Conservation (phyloP, 2,329 filamentous ascomycete species). For the Apiospora phragmitis region DNA sequence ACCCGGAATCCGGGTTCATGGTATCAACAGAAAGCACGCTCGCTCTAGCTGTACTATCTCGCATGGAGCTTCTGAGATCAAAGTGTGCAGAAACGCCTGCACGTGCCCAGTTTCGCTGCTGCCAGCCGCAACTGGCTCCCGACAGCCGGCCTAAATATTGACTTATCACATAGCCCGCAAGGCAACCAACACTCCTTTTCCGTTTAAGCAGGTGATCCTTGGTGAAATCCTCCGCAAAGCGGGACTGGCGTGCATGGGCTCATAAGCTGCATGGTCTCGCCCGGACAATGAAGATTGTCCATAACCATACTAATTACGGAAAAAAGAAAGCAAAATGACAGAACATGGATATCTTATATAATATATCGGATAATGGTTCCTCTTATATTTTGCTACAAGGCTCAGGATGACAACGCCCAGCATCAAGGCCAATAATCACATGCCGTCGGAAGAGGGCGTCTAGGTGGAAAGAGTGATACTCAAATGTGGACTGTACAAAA, state of each 20-base stretch:
- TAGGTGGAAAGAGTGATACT: neutral
- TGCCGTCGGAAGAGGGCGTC: neutral
- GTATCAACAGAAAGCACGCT: neutral
- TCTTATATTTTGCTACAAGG: neutral
- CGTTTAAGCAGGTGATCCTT: neutral
- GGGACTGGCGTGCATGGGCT: neutral
- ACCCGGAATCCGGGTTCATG: neutral
- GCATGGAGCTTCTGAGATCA: neutral
- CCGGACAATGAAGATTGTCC: neutral
- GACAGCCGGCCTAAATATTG: neutral
- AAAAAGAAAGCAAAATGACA: neutral
- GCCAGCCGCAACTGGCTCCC: neutral
- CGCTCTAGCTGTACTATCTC: no score
- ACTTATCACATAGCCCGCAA: neutral
- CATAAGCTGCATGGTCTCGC: neutral
- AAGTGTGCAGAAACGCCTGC: neutral
- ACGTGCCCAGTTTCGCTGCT: neutral
- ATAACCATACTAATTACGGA: neutral
- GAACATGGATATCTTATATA: neutral
- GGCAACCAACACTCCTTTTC: neutral
- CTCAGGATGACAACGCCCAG: neutral
- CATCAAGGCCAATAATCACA: neutral
- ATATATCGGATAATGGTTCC: neutral
- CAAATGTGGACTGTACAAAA: no score
- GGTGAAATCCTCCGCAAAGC: neutral